Percentiles rank a stretch among this genome's conserved stretches.
Evolutionary conservation across 2,329 filamentous ascomycete genomes (phyloP).

Genomic region (Penicillium sp.): DNA sequence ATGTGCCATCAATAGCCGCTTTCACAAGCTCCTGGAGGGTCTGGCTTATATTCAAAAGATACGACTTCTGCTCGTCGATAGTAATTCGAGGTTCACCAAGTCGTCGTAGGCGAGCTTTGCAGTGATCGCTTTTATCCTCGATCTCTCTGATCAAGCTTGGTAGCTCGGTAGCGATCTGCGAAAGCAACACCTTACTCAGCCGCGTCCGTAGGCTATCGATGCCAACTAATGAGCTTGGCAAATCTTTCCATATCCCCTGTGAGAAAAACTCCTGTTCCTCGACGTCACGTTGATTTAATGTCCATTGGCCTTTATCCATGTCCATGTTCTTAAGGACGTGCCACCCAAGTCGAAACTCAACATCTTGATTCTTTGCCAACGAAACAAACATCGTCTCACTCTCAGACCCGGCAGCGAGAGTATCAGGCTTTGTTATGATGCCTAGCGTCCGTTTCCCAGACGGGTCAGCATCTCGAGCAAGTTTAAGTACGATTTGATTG

Average conservation of each 20-base stretch:
- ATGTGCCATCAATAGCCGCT: constrained; percentile 39
- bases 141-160: constrained; percentile 45
- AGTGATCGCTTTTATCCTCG: constrained; percentile 39
- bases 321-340: constrained; percentile 43
- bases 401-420: constrained; percentile 41
- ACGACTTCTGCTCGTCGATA: constrained; percentile 28
- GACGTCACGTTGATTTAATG: too few relatives aligned
- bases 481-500: constrained; percentile 47
- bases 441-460: constrained; percentile 45
- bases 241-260: constrained; percentile 14
- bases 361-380: constrained; percentile 50
- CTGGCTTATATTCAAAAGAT: constrained; percentile 44
- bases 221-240: constrained; percentile 34
- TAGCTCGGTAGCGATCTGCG: constrained; percentile 40
- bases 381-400: constrained; percentile 42
- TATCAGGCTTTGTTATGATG: constrained; percentile 56
- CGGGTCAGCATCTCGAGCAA: constrained; percentile 40
- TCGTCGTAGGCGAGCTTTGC: constrained; percentile 32
- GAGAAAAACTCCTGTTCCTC: too few relatives aligned
- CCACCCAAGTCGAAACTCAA: constrained; percentile 54
- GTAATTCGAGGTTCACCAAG: constrained; percentile 34
- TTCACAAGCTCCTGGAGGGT: constrained; percentile 43
- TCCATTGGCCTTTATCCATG: too few relatives aligned
- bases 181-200: constrained; percentile 39
- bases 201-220: constrained; percentile 37